Evolutionary conservation across 192 early-diverging fungal genomes (phyloP).

Genomic region (Fimicolochytrium jonesii): DNA sequence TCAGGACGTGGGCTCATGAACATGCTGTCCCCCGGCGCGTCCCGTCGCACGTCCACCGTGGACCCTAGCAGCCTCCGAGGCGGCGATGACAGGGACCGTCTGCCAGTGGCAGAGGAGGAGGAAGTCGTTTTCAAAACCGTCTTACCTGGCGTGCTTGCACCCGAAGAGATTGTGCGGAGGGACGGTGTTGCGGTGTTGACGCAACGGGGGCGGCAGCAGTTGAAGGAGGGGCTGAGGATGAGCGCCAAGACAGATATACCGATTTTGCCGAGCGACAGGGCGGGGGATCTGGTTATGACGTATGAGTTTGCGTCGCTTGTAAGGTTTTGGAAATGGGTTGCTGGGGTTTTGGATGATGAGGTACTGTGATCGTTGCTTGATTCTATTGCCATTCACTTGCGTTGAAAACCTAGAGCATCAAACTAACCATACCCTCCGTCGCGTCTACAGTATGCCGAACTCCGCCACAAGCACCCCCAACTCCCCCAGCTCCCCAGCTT

Average conservation of each 20-base stretch:
- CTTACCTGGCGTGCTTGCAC: constrained; percentile 8
- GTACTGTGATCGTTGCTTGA: background rate
- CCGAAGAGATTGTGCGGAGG: constrained; percentile 8
- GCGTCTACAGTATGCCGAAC: constrained; percentile 16
- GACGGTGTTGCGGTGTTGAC: constrained; percentile 15
- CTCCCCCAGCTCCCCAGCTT: constrained; percentile 17
- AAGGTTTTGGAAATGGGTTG: constrained; percentile 9
- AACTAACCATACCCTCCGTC: background rate
- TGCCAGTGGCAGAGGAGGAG: too few species aligned
- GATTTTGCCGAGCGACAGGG: constrained; percentile 9
- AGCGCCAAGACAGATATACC: constrained; percentile 17
- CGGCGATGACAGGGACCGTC: too few species aligned
- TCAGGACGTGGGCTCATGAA: background rate
- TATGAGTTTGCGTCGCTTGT: constrained; percentile 11
- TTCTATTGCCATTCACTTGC: background rate
- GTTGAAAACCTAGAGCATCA: background rate
- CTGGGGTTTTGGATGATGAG: constrained; percentile 13
- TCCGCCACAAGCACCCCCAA: constrained; percentile 6
- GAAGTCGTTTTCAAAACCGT: constrained; percentile 20
- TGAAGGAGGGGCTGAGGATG: constrained; percentile 11
- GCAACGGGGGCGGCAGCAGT: constrained; percentile 8
- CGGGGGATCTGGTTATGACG: constrained; percentile 1
- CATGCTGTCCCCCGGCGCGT: background rate
- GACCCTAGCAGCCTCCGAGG: background rate
- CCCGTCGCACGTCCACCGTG: constrained; percentile 7